A percentile compares a stretch with the other conserved stretches of the same genome.
Conservation (phyloP, 2,329 filamentous ascomycete genomes). For the Talaromyces sp. region DNA sequence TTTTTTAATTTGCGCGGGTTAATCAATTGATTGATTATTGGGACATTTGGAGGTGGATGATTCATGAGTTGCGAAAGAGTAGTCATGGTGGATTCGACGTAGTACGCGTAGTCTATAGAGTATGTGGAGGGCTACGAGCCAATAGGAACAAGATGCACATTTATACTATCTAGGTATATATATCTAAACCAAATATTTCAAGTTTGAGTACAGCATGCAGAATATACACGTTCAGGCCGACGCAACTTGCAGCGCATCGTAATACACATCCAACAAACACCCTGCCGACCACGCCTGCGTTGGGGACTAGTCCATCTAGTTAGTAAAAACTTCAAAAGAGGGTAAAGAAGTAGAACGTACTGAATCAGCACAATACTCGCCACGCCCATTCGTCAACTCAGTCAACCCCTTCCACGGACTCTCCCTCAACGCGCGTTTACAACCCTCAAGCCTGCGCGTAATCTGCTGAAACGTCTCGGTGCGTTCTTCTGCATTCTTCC, state of each 20-base stretch:
- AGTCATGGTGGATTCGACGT: no score
- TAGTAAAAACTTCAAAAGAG: constrained; percentile 10
- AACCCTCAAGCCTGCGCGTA: constrained; percentile 73
- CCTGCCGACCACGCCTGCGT: constrained; percentile 96
- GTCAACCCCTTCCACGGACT: constrained; percentile 86
- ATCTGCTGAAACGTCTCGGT: constrained; percentile 94
- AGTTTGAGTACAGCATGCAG: no score
- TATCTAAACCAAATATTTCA: no score
- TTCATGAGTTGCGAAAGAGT: no score
- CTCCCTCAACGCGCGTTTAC: constrained; percentile 76
- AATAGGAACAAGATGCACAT: no score
- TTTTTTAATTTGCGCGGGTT: no score
- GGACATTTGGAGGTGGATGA: no score
- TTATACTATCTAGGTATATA: no score
- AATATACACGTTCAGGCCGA: background rate
- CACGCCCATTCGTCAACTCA: constrained; percentile 88
- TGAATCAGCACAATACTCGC: constrained; percentile 79
- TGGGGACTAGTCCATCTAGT: constrained; percentile 59
- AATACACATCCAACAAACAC: constrained; percentile 92
- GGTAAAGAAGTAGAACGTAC: constrained; percentile 47
- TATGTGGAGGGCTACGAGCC: no score
- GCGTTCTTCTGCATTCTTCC: constrained; percentile 61
- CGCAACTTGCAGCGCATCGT: constrained; percentile 64
- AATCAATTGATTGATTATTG: no score
- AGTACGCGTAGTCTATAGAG: no score